phyloP scores from a whole-genome alignment of 2,329 filamentous ascomycete genomes.

The Ophiostoma angusticollis region DNA sequence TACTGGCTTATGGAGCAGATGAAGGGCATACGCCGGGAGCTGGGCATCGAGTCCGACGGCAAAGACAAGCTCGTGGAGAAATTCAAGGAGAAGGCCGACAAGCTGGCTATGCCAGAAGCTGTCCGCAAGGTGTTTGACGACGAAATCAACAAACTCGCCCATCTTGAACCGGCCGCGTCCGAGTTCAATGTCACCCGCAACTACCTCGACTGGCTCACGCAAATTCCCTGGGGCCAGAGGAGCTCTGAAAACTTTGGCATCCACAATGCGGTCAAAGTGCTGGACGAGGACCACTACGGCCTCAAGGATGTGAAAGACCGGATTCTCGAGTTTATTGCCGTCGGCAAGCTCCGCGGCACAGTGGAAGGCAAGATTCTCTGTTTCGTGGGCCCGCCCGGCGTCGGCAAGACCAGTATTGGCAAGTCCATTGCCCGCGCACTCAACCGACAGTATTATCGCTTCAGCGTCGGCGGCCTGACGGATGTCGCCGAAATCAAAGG shows the following conservation, averaged over 20 bases:
- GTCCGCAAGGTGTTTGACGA: conserved; percentile 98
- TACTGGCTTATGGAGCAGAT: conserved; percentile 99
- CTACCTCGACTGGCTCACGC: conserved; percentile 96
- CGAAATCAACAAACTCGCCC: conserved; percentile 91
- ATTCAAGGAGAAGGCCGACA: conserved; percentile 89
- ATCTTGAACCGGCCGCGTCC: conserved; percentile 87
- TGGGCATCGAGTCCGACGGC: conserved; percentile 92
- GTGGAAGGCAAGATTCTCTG: conserved; percentile 98
- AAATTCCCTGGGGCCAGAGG: conserved; percentile 92
- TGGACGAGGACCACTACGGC: conserved; percentile 95
- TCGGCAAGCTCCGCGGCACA: conserved; percentile 90
- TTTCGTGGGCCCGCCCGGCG: conserved; percentile 92
- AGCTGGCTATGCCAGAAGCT: conserved; percentile 90
- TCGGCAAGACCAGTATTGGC: conserved; percentile 97
- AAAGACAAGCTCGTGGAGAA: conserved; percentile 97
- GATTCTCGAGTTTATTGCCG: conserved; percentile 95
- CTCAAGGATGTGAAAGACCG: conserved; percentile 97
- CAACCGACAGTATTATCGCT: conserved; percentile 94
- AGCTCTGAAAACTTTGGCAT: conserved; percentile 97
- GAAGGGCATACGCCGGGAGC: conserved; percentile 92
- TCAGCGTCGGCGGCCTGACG: conserved; percentile 91
- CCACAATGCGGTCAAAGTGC: conserved; percentile 72
- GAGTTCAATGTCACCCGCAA: conserved; percentile 98
- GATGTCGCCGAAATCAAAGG: conserved; percentile 99
- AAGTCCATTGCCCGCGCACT: conserved; percentile 93